A percentile compares a stretch with the other conserved stretches of the same genome.
These are phyloP conservation scores for Pyrenophora seminiperda DNA, from an alignment of 2,329 filamentous ascomycete genomes.

Conservation along the genomic window DNA sequence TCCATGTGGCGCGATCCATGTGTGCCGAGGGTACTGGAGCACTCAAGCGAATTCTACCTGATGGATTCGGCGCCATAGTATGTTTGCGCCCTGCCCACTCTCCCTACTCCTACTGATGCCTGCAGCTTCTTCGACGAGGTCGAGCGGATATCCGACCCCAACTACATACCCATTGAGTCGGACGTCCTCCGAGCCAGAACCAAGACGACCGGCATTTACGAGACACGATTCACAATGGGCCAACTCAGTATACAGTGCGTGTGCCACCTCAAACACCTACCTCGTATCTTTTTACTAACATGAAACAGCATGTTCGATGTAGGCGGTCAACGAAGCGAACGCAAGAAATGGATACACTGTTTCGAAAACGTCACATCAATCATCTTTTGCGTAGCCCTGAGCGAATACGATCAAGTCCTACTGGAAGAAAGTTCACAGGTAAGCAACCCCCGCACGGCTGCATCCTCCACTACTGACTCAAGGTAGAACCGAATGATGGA, in stretches of 20 bases:
- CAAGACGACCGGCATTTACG: constrained; percentile 98
- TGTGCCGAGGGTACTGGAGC: constrained; percentile 82
- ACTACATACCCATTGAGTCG: constrained; percentile 91
- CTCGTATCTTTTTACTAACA: constrained; percentile 33
- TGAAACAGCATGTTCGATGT: constrained; percentile 94
- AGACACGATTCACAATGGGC: constrained; percentile 98
- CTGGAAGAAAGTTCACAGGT: constrained; percentile 97
- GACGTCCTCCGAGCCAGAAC: constrained; percentile 95
- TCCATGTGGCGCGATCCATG: constrained; percentile 90
- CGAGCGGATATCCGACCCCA: constrained; percentile 76
- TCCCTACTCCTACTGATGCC: constrained; percentile 18
- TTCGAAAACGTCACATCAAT: constrained; percentile 99
- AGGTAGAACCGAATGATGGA: constrained; percentile 98
- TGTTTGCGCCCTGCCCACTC: constrained; percentile 40
- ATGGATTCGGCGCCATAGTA: constrained; percentile 99
- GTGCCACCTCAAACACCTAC: constrained; percentile 9
- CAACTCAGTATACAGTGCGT: constrained; percentile 97
- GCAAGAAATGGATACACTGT: constrained; percentile 99
- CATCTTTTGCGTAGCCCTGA: constrained; percentile 97
- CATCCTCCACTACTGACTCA: constrained; percentile 30
- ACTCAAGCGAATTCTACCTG: constrained; percentile 96
- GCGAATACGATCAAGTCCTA: constrained; percentile 97
- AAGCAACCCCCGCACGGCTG: constrained; percentile 44
- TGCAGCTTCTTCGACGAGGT: constrained; percentile 94
- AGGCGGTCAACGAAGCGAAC: constrained; percentile 92